phyloP scores from a whole-genome alignment of 1,284 basidiomycete species.

The Leccinum pachyderme region DNA sequence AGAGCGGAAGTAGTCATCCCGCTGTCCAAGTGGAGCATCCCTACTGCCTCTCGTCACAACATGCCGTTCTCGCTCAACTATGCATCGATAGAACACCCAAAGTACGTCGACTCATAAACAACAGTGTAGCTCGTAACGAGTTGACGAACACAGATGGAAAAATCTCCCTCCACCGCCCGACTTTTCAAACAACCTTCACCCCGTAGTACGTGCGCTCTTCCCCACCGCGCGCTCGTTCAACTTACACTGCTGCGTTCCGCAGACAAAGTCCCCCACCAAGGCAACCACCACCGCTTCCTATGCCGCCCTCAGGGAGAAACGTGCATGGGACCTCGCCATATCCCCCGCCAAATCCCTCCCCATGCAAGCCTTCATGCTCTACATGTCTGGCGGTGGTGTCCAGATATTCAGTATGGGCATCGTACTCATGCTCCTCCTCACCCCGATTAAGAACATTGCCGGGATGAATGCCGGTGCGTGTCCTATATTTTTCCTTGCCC shows the following conservation, averaged over 20 bases:
- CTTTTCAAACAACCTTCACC: conserved; percentile 42
- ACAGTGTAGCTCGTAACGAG: neutral
- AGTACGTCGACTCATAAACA: conserved; percentile 11
- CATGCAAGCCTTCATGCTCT: conserved; percentile 95
- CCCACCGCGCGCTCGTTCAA: neutral
- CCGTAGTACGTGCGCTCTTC: conserved; percentile 18
- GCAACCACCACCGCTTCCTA: conserved; percentile 47
- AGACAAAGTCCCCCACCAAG: conserved; percentile 46
- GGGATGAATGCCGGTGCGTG: conserved; percentile 72
- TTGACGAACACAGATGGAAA: conserved; percentile 45
- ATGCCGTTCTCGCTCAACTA: conserved; percentile 34
- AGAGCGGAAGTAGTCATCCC: no score
- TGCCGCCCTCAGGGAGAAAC: conserved; percentile 69
- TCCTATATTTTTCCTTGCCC: neutral
- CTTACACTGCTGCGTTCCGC: neutral
- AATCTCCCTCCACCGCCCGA: conserved; percentile 62
- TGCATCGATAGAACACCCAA: conserved; percentile 25
- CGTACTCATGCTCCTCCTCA: conserved; percentile 83
- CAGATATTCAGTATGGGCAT: conserved; percentile 95
- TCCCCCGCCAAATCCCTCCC: conserved; percentile 84
- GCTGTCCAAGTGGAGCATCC: no score
- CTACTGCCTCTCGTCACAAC: neutral
- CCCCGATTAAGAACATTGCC: conserved; percentile 77
- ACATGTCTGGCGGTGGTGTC: conserved; percentile 91
- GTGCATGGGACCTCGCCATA: conserved; percentile 87